Conservation (phyloP, 2,329 filamentous ascomycete genomes). For the Pyrenophora graminea region DNA sequence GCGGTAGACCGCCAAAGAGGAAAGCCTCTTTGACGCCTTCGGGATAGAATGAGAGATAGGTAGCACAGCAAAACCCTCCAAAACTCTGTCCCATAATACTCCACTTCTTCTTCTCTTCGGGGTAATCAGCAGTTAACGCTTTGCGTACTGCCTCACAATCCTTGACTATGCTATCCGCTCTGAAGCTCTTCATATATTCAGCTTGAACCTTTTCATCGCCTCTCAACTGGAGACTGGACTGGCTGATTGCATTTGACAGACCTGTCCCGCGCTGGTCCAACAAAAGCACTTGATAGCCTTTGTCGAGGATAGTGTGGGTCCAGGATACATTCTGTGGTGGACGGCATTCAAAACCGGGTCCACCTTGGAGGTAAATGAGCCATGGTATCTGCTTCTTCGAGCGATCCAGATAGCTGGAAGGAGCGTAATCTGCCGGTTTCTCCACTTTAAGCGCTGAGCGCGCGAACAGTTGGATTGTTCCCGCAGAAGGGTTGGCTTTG, state of each 20-base stretch:
- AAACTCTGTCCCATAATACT: constrained; percentile 88
- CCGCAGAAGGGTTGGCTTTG: constrained; percentile 57
- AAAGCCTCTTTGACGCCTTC: constrained; percentile 80
- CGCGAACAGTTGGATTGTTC: constrained; percentile 75
- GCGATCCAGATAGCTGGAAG: constrained; percentile 56
- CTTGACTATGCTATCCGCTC: constrained; percentile 86
- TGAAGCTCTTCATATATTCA: constrained; percentile 79
- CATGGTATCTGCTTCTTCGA: constrained; percentile 59
- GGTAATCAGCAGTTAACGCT: constrained; percentile 71
- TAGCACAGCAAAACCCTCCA: constrained; percentile 82
- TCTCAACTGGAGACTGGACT: constrained; percentile 68
- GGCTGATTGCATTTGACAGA: constrained; percentile 77
- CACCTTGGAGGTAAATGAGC: constrained; percentile 79
- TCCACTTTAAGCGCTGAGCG: constrained; percentile 72
- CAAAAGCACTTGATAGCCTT: constrained; percentile 80
- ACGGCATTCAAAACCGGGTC: constrained; percentile 77
- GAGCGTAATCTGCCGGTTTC: constrained; percentile 56
- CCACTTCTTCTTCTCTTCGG: constrained; percentile 75
- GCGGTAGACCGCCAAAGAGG: constrained; percentile 80
- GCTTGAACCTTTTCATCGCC: constrained; percentile 70
- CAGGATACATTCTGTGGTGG: constrained; percentile 74
- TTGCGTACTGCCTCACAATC: constrained; percentile 86
- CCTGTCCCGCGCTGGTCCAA: constrained; percentile 94
- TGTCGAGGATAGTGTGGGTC: constrained; percentile 71
- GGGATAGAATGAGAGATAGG: constrained; percentile 80